Conservation (phyloP, 2,329 filamentous ascomycete genomes). For the Paraconiothyrium sp. region DNA sequence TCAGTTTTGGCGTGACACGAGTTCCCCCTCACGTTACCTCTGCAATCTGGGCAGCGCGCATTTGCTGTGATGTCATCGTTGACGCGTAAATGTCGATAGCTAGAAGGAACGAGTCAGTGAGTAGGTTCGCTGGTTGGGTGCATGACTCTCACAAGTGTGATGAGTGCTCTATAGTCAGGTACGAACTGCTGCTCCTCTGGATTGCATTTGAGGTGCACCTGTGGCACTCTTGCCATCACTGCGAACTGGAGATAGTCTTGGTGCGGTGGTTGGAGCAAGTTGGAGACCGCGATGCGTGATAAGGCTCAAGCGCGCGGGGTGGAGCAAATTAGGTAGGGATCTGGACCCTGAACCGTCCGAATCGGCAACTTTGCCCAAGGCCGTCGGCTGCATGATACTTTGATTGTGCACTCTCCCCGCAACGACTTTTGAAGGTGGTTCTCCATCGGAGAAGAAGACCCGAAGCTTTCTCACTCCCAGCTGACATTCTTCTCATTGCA, state of each 20-base stretch:
- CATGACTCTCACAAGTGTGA: not conserved
- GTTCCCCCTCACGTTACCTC: constrained; percentile 18
- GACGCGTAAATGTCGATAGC: not conserved
- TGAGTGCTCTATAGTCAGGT: not conserved
- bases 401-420: not conserved
- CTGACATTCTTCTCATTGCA: not conserved
- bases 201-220: not conserved
- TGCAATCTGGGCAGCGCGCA: constrained; percentile 33
- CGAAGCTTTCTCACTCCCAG: not conserved
- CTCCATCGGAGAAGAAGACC: not conserved
- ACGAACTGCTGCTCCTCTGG: not conserved
- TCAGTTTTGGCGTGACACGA: not conserved
- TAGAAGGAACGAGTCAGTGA: not conserved
- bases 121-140: too few species aligned
- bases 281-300: constrained; percentile 13
- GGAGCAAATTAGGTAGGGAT: constrained; percentile 7
- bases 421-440: not conserved
- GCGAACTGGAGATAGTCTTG: not conserved
- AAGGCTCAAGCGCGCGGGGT: constrained; percentile 4
- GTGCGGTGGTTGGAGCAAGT: constrained; percentile 12
- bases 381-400: constrained; percentile 5
- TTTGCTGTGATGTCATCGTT: constrained; percentile 19
- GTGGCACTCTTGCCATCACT: not conserved
- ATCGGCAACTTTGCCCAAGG: not conserved
- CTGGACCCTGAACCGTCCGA: constrained; percentile 4